These are phyloP conservation scores for Ceratocystis colombiana DNA, from an alignment of 2,329 filamentous ascomycete species.

Conservation along the genomic window DNA sequence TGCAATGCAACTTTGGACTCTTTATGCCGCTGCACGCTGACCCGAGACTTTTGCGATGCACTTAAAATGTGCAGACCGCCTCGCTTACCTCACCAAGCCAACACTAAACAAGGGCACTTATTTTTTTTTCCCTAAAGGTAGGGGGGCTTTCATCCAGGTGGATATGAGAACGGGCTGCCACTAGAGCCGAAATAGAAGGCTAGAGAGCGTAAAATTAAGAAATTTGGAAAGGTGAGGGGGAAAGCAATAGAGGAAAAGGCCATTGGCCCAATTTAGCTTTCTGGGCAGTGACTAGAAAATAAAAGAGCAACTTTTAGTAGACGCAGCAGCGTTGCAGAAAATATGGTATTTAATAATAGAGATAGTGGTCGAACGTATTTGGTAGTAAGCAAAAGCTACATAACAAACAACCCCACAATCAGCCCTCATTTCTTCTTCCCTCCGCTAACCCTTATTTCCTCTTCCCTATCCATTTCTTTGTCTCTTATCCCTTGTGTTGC, in stretches of 20 bases:
- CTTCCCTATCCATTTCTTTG: not conserved
- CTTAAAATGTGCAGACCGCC: not conserved
- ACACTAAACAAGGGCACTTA: not conserved
- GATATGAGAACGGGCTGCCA: not conserved
- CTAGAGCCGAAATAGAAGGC: slow-evolving; percentile 11
- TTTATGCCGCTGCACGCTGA: too few relatives aligned
- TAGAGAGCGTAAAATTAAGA: not conserved
- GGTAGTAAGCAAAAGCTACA: too few relatives aligned
- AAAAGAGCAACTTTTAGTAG: too few relatives aligned
- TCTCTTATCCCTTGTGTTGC: slow-evolving; percentile 1
- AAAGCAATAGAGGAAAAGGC: not conserved
- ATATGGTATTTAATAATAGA: too few relatives aligned
- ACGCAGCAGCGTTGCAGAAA: too few relatives aligned
- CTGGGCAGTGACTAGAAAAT: too few relatives aligned
- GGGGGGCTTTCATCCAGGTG: not conserved
- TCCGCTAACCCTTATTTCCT: not conserved
- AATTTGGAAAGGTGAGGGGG: not conserved
- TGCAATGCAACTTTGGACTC: too few relatives aligned
- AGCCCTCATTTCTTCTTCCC: too few relatives aligned
- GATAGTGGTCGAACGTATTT: too few relatives aligned
- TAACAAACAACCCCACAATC: too few relatives aligned
- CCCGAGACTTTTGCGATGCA: too few relatives aligned
- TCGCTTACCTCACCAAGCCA: not conserved
- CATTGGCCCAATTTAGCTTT: too few relatives aligned
- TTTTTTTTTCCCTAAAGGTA: not conserved